phyloP scores from a whole-genome alignment of 495 filamentous ascomycete species.

The Aspergillus cavernicola region DNA sequence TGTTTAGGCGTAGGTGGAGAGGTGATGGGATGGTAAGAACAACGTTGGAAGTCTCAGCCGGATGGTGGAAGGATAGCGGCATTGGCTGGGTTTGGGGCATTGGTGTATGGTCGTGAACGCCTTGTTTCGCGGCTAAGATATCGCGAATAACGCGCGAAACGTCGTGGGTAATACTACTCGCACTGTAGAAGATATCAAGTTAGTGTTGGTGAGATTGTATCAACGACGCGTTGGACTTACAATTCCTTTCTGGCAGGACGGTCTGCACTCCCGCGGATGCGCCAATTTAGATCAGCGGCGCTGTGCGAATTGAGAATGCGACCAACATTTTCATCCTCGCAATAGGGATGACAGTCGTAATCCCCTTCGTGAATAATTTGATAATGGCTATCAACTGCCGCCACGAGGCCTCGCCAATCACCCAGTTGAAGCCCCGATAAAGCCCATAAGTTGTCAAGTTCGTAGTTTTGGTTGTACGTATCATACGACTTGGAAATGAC shows the following conservation, averaged over 20 bases:
- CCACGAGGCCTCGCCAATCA: constrained; percentile 44
- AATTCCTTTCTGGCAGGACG: constrained; percentile 37
- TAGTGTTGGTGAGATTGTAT: neutral
- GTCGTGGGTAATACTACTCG: constrained; percentile 42
- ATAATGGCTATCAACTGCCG: constrained; percentile 47
- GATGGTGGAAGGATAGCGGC: constrained; percentile 12
- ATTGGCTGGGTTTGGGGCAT: constrained; percentile 19
- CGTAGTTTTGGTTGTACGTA: constrained; percentile 36
- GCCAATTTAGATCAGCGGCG: constrained; percentile 31
- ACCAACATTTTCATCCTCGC: constrained; percentile 34
- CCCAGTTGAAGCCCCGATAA: constrained; percentile 43
- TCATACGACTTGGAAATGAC: constrained; percentile 35
- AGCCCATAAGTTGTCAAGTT: constrained; percentile 42
- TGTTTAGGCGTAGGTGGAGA: constrained; percentile 37
- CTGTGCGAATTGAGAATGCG: constrained; percentile 35
- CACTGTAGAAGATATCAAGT: constrained; percentile 28
- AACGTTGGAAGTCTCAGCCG: constrained; percentile 6
- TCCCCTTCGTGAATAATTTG: constrained; percentile 35
- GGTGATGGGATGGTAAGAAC: constrained; percentile 13
- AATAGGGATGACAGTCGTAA: constrained; percentile 26
- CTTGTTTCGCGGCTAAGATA: constrained; percentile 29
- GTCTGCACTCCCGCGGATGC: constrained; percentile 32
- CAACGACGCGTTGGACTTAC: constrained; percentile 22
- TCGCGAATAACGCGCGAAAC: constrained; percentile 43
- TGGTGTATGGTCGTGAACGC: constrained; percentile 14